These are phyloP conservation scores for Wickerhamomyces silvicola DNA, from an alignment of 805 yeast genomes.

Conservation along the genomic window DNA sequence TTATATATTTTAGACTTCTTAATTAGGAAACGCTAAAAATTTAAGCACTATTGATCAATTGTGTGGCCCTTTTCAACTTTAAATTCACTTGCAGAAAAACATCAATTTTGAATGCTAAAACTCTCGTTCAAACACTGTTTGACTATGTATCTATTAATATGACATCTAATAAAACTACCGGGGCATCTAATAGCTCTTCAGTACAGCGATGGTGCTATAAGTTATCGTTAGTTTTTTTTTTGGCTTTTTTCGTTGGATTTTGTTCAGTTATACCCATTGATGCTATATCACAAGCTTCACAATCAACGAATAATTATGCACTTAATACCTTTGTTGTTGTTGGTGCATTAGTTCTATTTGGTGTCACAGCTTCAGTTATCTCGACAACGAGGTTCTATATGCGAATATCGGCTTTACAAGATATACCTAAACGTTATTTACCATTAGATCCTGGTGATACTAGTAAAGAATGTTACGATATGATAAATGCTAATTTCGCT, in stretches of 20 bases:
- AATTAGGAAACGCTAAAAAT: constrained; percentile 1
- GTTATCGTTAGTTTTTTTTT: constrained; percentile 34
- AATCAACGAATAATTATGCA: constrained; percentile 55
- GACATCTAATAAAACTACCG: not conserved
- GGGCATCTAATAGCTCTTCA: constrained; percentile 8
- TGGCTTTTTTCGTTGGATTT: constrained; percentile 45
- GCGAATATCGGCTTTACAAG: constrained; percentile 53
- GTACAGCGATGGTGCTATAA: constrained; percentile 37
- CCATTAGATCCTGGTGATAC: constrained; percentile 59
- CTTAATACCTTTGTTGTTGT: constrained; percentile 78
- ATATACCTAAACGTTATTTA: constrained; percentile 73
- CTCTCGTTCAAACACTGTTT: too few species aligned
- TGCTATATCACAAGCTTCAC: constrained; percentile 55
- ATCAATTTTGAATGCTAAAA: too few species aligned
- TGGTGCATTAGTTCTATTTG: constrained; percentile 58
- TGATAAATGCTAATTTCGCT: constrained; percentile 34
- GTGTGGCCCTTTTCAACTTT: too few species aligned
- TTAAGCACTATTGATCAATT: too few species aligned
- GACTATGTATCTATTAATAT: too few species aligned
- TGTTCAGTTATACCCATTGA: constrained; percentile 75
- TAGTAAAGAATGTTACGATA: constrained; percentile 37
- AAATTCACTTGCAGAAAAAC: too few species aligned
- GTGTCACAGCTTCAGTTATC: constrained; percentile 41
- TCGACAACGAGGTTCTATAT: constrained; percentile 55
- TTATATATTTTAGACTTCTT: constrained; percentile 5